Evolutionary conservation across 345 rosid species (phyloP).

Genomic region (Eucalyptus cloeziana): DNA sequence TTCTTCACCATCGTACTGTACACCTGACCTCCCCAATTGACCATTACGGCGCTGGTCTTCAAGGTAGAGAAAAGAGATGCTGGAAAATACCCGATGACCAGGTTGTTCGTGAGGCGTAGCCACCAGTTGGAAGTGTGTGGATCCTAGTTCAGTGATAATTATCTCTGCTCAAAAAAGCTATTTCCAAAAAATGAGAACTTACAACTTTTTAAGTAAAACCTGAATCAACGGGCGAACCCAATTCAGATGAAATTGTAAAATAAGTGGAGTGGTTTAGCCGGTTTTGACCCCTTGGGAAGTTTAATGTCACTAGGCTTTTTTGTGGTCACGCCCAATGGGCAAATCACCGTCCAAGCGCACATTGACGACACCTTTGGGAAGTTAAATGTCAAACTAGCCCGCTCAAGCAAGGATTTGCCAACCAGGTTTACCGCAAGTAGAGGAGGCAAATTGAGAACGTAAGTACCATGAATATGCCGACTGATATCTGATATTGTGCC

Average conservation of each 20-base stretch:
- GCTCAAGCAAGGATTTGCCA: background rate
- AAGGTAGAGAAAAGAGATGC: conserved; percentile 7
- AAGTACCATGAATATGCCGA: conserved; percentile 12
- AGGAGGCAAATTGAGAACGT: background rate
- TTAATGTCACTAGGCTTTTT: background rate
- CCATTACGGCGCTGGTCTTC: conserved; percentile 19
- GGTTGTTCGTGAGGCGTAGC: background rate
- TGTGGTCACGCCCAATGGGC: background rate
- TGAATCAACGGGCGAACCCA: background rate
- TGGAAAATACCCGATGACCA: conserved; percentile 36
- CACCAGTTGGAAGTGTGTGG: conserved; percentile 30
- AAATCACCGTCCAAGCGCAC: background rate
- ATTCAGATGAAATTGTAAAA: background rate
- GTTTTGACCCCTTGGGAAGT: background rate
- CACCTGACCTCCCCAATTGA: conserved; percentile 57
- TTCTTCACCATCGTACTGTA: conserved; percentile 20
- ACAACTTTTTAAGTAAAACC: background rate
- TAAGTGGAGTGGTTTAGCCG: background rate
- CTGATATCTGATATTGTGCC: conserved; percentile 4
- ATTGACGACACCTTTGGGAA: background rate
- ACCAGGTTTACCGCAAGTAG: background rate
- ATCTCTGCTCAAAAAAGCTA: background rate
- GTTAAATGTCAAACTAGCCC: background rate
- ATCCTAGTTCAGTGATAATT: conserved; percentile 14
- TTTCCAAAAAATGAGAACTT: background rate